Percentiles rank a stretch among this genome's conserved stretches.
These are phyloP conservation scores for Beta macrorhiza DNA, from an alignment of 179 eudicot species.

Conservation along the genomic window DNA sequence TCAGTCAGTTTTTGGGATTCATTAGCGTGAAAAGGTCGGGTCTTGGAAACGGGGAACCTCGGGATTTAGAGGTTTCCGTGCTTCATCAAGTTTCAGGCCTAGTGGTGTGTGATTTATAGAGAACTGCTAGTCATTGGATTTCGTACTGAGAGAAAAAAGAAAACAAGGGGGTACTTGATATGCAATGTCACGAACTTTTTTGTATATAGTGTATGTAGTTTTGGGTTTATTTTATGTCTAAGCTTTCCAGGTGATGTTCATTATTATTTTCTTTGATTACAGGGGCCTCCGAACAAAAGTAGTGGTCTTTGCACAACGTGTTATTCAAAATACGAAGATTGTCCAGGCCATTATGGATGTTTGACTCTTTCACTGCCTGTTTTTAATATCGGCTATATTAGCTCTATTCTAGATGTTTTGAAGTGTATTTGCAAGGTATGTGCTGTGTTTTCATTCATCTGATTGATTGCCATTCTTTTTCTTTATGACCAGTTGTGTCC, in stretches of 20 bases:
- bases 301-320: conserved; percentile 70
- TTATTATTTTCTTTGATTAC: conserved; percentile 21
- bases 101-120: background rate
- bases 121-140: background rate
- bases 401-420: conserved; percentile 63
- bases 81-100: too few relatives aligned
- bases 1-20: too few relatives aligned
- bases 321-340: conserved; percentile 51
- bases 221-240: background rate
- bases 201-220: background rate
- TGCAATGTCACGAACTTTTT: background rate
- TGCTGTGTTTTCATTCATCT: background rate
- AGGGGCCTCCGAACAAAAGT: conserved; percentile 88
- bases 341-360: conserved; percentile 95
- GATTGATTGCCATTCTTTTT: background rate
- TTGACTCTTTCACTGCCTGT: conserved; percentile 81
- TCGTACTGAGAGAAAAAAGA: background rate
- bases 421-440: conserved; percentile 98
- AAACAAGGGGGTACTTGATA: background rate
- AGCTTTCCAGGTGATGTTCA: background rate
- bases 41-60: too few relatives aligned
- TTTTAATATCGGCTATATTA: conserved; percentile 69
- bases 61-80: too few relatives aligned
- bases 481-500: background rate
- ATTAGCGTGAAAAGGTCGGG: too few relatives aligned